Evolutionary conservation across 2,329 filamentous ascomycete species (phyloP).

Genomic region (Aquanectria penicillioides): DNA sequence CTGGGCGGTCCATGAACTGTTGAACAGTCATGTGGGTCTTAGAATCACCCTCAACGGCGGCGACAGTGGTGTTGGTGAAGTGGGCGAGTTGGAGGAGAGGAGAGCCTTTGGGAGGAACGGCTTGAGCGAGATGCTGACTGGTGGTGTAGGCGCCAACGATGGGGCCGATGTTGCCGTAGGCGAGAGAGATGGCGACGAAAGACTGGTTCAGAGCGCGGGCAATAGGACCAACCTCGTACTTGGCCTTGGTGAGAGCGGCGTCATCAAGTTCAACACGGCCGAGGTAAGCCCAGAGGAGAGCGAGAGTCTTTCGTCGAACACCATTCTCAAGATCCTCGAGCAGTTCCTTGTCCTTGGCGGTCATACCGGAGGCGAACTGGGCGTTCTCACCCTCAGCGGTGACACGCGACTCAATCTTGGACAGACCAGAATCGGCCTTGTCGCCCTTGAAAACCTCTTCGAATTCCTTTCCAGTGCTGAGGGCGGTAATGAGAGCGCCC

Average conservation of each 20-base stretch:
- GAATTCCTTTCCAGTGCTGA: conserved; percentile 90
- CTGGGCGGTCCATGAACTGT: conserved; percentile 86
- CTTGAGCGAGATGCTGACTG: conserved; percentile 90
- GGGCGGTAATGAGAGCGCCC: conserved; percentile 79
- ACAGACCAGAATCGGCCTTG: conserved; percentile 81
- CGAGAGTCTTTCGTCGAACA: conserved; percentile 84
- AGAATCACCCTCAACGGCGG: conserved; percentile 77
- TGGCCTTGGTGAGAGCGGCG: conserved; percentile 79
- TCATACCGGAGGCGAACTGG: conserved; percentile 66
- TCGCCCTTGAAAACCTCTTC: conserved; percentile 78
- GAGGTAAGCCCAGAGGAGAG: conserved; percentile 94
- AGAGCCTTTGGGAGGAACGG: conserved; percentile 82
- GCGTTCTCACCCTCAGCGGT: conserved; percentile 67
- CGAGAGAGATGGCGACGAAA: conserved; percentile 86
- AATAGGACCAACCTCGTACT: conserved; percentile 88
- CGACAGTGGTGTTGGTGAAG: conserved; percentile 75
- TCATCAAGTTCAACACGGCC: conserved; percentile 88
- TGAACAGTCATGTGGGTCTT: conserved; percentile 83
- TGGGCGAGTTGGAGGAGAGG: conserved; percentile 92
- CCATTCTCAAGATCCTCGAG: conserved; percentile 84
- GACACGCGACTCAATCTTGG: conserved; percentile 85
- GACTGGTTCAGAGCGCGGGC: conserved; percentile 87
- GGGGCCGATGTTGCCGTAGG: conserved; percentile 84
- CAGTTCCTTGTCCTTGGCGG: conserved; percentile 77
- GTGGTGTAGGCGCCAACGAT: conserved; percentile 84